Evolutionary conservation across 768 basidiomycete genomes (phyloP), one percentile per base, ranked within the genome.

Genomic region (Kondoa malvinella): DNA sequence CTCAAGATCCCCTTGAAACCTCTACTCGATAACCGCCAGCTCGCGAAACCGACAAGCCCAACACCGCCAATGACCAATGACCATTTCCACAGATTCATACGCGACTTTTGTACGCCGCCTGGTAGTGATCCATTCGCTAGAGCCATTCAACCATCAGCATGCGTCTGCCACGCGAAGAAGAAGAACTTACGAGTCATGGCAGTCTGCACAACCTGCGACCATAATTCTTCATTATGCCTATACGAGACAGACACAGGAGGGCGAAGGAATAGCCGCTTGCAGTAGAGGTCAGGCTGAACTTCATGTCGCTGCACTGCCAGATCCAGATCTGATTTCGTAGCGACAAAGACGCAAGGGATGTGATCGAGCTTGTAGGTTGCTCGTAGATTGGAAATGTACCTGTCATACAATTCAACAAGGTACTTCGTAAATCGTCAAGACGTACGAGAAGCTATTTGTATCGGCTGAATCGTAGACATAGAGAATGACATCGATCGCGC

Each of bases 391-490:
- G 32, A 16, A n/a, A 27, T 33, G 12, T 2, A 59, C 17, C n/a
- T 29, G 31, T 26, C 0, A 15, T 59, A 56, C 2, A 25, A n/a
- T 29, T 4, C 59, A 57, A 60, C 50, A 66, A 40, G 34, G 57
- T 78, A 83, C 67, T 76, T 94, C 92, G 76, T 94, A 84, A 74
- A 96, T 80, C 79, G 94, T 95, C 73, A 90, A 92, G 76, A 99
- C 91, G 78, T 97, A 95, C 60, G 90, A 92, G 77, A 99, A 99
- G 12, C 91, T 95, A 78, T 99, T 97, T 56, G 94, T 96, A 76
- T 99, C 94, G 75, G 89, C 92, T 60, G 92, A 96, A 78, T 99
- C 94, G 74, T 96, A 86, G 33, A 96, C 91, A 76, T 94, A 96
- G 71, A 92, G 83, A 69, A 96, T 88, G 56, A 96, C 89, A 77